Evolutionary conservation across 352 stramenopile species (phyloP), one percentile per base, ranked within the genome.

Genomic region (Plasmopara viticola): DNA sequence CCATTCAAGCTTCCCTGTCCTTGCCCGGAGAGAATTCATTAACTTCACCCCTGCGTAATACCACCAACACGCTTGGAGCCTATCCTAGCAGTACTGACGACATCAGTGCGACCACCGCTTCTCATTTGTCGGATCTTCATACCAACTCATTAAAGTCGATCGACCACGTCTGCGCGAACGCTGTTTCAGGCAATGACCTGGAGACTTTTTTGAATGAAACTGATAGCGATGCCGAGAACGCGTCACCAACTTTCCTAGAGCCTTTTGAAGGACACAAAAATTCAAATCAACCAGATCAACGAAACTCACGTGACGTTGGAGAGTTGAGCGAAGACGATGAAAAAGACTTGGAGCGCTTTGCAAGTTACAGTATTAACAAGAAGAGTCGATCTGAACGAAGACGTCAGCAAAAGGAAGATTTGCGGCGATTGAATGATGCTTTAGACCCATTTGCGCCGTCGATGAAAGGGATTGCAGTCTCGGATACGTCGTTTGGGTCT

Each of bases 201-300:
- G 78, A 85, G 31, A 66, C 55, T 4, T 88, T 88, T 58, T 62
- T 88, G 33, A 85, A 79, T 33, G 73, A 82, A 53, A 84, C 69
- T 35, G 72, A 72, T 6, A 91, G 78, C 28, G 78, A 84, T 20
- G 70, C 57, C 0, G 74, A 85, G 0, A 44, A 64, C 7, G 45
- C 44, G 10, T 38, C 49, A 18, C 39, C 18, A 15, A 46, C 12
- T 47, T 56, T 39, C 4, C 1, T 25, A 25, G 31, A 35, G 18
- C 31, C 34, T 46, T 9, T 29, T 38, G 9, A 6, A 7, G n/a
- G 4, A 38, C 17, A 2, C 8, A 6, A 49, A 40, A 14, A 51
- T 30, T 49, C 25, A 6, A 46, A 9, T 14, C 40, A n/a, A 25
- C 56, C 48, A 33, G 20, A 8, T 1, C 38, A 30, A 35, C 33